Base-by-base conservation (phyloP, 2,329 filamentous ascomycete species). In the Corinectria fuckeliana region DNA sequence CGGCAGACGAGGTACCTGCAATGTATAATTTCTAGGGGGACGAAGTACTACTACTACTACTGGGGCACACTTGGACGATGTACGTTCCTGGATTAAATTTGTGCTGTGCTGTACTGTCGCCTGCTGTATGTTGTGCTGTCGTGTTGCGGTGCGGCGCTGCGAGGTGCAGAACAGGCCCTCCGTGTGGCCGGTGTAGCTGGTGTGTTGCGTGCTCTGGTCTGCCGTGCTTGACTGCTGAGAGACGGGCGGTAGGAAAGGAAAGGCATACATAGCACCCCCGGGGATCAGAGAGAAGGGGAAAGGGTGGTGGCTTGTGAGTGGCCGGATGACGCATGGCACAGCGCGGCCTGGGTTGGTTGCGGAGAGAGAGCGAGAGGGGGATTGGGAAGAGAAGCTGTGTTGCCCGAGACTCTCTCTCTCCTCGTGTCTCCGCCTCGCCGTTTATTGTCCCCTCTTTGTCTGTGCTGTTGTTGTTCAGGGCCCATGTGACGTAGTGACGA, bases 101-200 rank as follows among this genome's bases (percentile, higher is more conserved):
- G 36, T 39, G 36, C 36, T n/a, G 38, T 34, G 16, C 42, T 26
- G 21, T 30, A 23, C 32, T 49, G 53, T n/a, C n/a, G n/a, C n/a
- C 44, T 50, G 30, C 54, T 49, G 49, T 53, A 51, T 53, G 56
- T 36, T 50, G 56, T 50, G 56, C 36, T 54, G 56, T 58, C 50
- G 50, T 58, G 56, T 58, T 58, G 50, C 52, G 26, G 36, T 55
- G 52, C 52, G 52, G 39, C 23, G 41, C 41, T 14, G 23, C n/a
- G 41, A 25, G 52, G 52, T 49, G 52, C 44, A 32, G 52, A n/a
- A 18, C 44, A 23, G 25, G 30, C 52, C 44, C 32, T 50, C 50
- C 45, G 44, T 42, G 36, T 44, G 56, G 56, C 48, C 23, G 32
- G 28, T 56, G 44, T n/a, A 16, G 50, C 44, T 58, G n/a, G 42